Conservation (phyloP, 2,329 filamentous ascomycete species). For the Gaeumannomyces tritici region DNA sequence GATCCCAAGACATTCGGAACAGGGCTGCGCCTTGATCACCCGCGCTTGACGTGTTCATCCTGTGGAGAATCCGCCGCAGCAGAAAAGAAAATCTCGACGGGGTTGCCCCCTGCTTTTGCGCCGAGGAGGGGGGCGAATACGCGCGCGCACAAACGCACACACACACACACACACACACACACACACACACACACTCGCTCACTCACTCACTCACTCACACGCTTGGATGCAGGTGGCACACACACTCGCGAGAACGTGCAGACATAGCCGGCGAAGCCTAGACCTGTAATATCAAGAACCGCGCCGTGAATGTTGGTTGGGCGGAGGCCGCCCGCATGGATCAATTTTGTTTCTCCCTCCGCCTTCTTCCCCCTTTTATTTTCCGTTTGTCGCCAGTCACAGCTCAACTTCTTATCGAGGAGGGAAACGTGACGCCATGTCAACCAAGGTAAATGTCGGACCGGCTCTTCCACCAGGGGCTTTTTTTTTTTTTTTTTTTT, state of each 20-base stretch:
- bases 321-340: background rate
- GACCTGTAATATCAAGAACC: background rate
- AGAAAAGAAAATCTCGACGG: background rate
- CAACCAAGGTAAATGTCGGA: background rate
- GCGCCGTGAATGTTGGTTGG: background rate
- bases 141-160: too few relatives aligned
- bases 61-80: background rate
- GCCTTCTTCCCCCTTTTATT: background rate
- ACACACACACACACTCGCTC: too few relatives aligned
- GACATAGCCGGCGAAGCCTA: too few relatives aligned
- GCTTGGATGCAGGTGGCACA: too few relatives aligned
- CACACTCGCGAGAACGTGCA: too few relatives aligned
- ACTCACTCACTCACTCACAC: too few relatives aligned
- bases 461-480: too few relatives aligned
- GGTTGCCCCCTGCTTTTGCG: background rate
- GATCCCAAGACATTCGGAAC: background rate
- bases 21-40: background rate
- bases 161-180: background rate
- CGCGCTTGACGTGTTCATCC: background rate
- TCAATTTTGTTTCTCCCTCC: background rate
- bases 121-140: background rate
- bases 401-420: too few relatives aligned
- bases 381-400: background rate
- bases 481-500: background rate
- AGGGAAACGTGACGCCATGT: background rate